These are phyloP conservation scores for Speleostelium caveatum DNA, from an alignment of 78 protist species.

Conservation along the genomic window DNA sequence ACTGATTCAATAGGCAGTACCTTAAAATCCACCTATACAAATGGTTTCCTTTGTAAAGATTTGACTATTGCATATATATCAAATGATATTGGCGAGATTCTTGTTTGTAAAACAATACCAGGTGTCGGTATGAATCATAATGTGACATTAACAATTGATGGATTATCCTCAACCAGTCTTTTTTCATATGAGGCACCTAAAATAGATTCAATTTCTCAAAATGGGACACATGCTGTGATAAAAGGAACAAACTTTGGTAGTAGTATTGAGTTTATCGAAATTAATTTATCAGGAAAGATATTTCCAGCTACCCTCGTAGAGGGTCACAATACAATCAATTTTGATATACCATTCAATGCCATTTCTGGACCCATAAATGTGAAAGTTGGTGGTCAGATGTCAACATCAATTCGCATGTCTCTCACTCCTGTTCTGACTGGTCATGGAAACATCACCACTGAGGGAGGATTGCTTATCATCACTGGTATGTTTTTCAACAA, in stretches of 20 bases:
- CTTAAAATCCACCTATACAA: background rate
- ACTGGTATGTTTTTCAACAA: background rate
- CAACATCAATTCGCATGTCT: background rate
- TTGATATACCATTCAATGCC: background rate
- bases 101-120: background rate
- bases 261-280: background rate
- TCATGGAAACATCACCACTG: background rate
- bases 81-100: background rate
- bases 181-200: background rate
- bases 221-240: background rate
- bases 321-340: background rate
- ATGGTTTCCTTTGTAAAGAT: background rate
- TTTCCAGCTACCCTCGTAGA: background rate
- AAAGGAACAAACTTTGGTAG: background rate
- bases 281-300: background rate
- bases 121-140: background rate
- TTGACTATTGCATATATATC: background rate
- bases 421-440: background rate
- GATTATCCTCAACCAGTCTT: too few relatives aligned
- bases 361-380: background rate
- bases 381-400: background rate
- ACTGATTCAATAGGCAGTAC: background rate
- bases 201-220: background rate
- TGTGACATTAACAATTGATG: background rate
- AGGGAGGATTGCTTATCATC: background rate